Percentiles rank a stretch among this genome's conserved stretches.
Conservation (phyloP, 1,284 basidiomycete species). For the Ganoderma meredithae region DNA sequence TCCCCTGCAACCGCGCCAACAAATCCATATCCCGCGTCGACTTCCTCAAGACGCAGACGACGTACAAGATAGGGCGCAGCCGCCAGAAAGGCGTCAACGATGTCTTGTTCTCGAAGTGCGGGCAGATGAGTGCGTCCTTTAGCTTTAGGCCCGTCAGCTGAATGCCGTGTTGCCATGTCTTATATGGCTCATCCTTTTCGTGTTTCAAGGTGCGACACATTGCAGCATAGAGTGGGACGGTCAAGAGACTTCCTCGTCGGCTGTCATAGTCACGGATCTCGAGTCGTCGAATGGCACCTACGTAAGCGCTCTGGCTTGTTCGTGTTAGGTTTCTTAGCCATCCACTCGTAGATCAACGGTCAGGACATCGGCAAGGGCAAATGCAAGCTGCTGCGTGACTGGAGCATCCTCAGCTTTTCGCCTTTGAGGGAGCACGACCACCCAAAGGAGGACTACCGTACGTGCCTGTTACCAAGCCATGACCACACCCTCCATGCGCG, state of each 20-base stretch:
- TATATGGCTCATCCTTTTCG: background rate
- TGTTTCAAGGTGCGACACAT: constrained; percentile 65
- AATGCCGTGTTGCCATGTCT: too few relatives aligned
- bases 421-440: constrained; percentile 40
- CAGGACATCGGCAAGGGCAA: constrained; percentile 62
- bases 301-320: constrained; percentile 53
- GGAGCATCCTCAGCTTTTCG: constrained; percentile 84
- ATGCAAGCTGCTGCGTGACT: constrained; percentile 70
- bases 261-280: constrained; percentile 71
- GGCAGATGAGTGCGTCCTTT: constrained; percentile 48
- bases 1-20: constrained; percentile 53
- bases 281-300: constrained; percentile 84
- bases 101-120: constrained; percentile 43
- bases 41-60: constrained; percentile 57
- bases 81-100: constrained; percentile 52
- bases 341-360: constrained; percentile 67
- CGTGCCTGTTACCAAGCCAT: constrained; percentile 29
- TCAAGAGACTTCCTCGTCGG: constrained; percentile 52
- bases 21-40: constrained; percentile 57
- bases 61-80: constrained; percentile 63
- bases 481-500: background rate
- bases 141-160: background rate
- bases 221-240: constrained; percentile 75
- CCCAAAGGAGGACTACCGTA: constrained; percentile 60
- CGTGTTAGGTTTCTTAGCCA: too few relatives aligned